A percentile compares a stretch with the other conserved stretches of the same genome.
phyloP scores from a whole-genome alignment of 257 asterid species.

The Mentha longifolia region DNA sequence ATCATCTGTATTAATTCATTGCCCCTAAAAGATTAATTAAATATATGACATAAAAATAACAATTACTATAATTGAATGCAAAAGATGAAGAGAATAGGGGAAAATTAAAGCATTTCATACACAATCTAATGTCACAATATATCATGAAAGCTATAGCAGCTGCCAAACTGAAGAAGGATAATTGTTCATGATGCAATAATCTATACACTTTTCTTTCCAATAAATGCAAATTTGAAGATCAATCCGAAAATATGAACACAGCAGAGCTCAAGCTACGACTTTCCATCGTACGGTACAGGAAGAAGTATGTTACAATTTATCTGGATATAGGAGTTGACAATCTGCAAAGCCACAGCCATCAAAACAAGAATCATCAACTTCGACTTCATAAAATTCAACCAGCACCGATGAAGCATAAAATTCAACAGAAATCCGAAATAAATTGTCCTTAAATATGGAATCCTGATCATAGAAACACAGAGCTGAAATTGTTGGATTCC shows the following conservation, averaged over 20 bases:
- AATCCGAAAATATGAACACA: conserved; percentile 31
- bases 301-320: conserved; percentile 31
- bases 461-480: not conserved
- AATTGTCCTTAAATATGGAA: not conserved
- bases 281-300: conserved; percentile 24
- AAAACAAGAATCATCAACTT: not conserved
- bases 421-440: not conserved
- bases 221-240: conserved; percentile 38
- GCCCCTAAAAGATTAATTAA: not conserved
- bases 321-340: not conserved
- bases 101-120: conserved; percentile 18
- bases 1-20: not conserved
- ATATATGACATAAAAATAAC: conserved; percentile 1
- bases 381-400: no score
- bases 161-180: conserved; percentile 27
- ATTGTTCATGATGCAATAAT: conserved; percentile 22
- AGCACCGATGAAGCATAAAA: not conserved
- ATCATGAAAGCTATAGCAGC: conserved; percentile 25
- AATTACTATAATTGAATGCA: not conserved
- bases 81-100: not conserved
- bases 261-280: conserved; percentile 28
- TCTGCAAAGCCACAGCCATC: conserved; percentile 26
- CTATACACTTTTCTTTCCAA: conserved; percentile 44
- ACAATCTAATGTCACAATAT: conserved; percentile 22
- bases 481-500: not conserved